Percentiles rank a stretch among this genome's conserved stretches.
Evolutionary conservation across 257 asterid species (phyloP).

Genomic region (Ajuga chamaepitys): DNA sequence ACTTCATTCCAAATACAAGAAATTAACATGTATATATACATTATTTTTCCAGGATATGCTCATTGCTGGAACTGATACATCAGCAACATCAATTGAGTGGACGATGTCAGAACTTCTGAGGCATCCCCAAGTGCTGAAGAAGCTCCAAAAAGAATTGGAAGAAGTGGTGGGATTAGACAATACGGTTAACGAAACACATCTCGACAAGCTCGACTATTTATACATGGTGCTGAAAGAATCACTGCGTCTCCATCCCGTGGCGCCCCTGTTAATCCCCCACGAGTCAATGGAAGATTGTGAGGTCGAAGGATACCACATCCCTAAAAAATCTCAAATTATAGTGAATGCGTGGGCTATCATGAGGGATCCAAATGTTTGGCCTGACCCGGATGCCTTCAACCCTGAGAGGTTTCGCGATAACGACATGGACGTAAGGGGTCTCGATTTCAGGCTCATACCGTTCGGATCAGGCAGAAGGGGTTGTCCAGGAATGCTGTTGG

Average conservation of each 20-base stretch:
- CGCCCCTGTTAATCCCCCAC: not conserved
- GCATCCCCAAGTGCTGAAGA: not conserved
- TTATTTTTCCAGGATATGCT: not conserved
- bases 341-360: not conserved
- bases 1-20: too few species aligned
- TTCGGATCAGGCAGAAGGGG: slow-evolving; percentile 38
- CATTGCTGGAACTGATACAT: not conserved
- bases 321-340: not conserved
- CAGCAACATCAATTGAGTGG: not conserved
- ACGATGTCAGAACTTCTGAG: not conserved
- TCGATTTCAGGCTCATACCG: slow-evolving; percentile 9
- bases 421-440: not conserved
- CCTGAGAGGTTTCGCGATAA: not conserved
- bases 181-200: not conserved
- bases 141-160: not conserved
- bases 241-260: not conserved
- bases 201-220: not conserved
- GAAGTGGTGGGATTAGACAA: not conserved
- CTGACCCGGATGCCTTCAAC: not conserved
- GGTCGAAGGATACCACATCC: not conserved
- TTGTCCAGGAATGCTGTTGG: slow-evolving; percentile 34
- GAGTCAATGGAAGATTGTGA: not conserved
- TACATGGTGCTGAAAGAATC: not conserved
- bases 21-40: too few species aligned
- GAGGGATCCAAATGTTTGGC: not conserved